A percentile compares a stretch with the other conserved stretches of the same genome.
Evolutionary conservation across 1,139 yeast genomes (phyloP).

Genomic region (Blastobotrys serpentis): DNA sequence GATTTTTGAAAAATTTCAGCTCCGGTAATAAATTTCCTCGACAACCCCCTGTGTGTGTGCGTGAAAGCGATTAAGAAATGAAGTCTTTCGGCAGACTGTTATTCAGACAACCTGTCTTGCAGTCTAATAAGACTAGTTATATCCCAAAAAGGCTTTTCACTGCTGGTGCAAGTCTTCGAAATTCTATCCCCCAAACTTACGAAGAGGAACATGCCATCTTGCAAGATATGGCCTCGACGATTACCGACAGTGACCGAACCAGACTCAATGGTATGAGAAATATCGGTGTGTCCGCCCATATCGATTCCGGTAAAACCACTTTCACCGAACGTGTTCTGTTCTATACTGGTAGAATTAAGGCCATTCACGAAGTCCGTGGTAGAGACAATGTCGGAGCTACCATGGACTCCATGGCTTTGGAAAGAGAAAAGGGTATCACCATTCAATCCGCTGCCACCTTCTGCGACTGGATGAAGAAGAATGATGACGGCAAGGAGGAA

Average conservation of each 20-base stretch:
- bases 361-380: conserved; percentile 97
- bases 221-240: conserved; percentile 46
- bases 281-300: conserved; percentile 97
- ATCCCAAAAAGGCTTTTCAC: background rate
- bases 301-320: conserved; percentile 95
- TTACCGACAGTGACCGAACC: conserved; percentile 53
- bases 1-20: background rate
- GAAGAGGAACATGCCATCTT: conserved; percentile 37
- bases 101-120: background rate
- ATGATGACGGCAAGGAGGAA: conserved; percentile 40
- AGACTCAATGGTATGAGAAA: conserved; percentile 70
- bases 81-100: conserved; percentile 5
- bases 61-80: no score
- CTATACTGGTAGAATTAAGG: conserved; percentile 96
- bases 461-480: conserved; percentile 84
- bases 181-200: conserved; percentile 24
- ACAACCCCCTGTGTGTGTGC: background rate
- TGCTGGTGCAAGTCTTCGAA: background rate
- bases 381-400: conserved; percentile 98
- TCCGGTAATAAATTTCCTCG: no score
- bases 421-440: conserved; percentile 96
- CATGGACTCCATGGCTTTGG: conserved; percentile 98
- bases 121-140: background rate
- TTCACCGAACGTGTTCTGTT: conserved; percentile 95
- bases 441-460: conserved; percentile 98